A percentile compares a stretch with the other conserved stretches of the same genome.
Evolutionary conservation across 2,329 filamentous ascomycete species (phyloP).

Genomic region (Mycogone perniciosa): DNA sequence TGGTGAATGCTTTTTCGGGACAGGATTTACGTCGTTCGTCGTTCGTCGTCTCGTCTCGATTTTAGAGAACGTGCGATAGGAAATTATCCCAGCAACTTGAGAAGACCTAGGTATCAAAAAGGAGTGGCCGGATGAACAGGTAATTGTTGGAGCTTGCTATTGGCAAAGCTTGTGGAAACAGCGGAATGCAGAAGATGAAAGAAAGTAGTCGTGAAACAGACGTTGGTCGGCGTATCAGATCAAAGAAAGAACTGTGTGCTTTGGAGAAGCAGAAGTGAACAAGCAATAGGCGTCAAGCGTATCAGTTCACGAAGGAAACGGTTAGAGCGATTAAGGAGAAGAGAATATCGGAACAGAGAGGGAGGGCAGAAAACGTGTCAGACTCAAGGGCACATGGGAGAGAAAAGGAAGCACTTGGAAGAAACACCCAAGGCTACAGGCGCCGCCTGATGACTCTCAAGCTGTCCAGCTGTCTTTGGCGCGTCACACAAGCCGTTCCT

Average conservation of each 20-base stretch:
- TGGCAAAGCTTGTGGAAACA: not conserved
- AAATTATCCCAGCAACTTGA: not conserved
- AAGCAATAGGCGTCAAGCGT: not conserved
- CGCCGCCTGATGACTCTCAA: too few species aligned
- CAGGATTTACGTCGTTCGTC: not conserved
- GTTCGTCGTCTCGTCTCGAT: not conserved
- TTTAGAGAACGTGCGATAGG: not conserved
- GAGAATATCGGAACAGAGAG: not conserved
- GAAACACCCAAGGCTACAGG: too few species aligned
- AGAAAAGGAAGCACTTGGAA: too few species aligned
- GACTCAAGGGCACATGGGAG: too few species aligned
- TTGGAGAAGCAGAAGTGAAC: not conserved
- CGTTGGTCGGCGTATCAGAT: not conserved
- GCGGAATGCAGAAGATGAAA: not conserved
- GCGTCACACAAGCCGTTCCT: too few species aligned
- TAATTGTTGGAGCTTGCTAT: not conserved
- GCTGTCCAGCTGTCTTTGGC: too few species aligned
- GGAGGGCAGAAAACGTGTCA: not conserved
- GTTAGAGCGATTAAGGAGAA: not conserved
- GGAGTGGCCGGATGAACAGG: not conserved
- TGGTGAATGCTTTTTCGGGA: not conserved
- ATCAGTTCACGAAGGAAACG: not conserved
- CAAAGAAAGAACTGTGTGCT: conserved; percentile 5
- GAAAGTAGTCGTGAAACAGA: not conserved
- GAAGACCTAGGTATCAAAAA: not conserved